Percentiles rank a stretch among this genome's conserved stretches.
Evolutionary conservation across 192 early-diverging fungal species (phyloP).

Genomic region (Kappamyces sp.): DNA sequence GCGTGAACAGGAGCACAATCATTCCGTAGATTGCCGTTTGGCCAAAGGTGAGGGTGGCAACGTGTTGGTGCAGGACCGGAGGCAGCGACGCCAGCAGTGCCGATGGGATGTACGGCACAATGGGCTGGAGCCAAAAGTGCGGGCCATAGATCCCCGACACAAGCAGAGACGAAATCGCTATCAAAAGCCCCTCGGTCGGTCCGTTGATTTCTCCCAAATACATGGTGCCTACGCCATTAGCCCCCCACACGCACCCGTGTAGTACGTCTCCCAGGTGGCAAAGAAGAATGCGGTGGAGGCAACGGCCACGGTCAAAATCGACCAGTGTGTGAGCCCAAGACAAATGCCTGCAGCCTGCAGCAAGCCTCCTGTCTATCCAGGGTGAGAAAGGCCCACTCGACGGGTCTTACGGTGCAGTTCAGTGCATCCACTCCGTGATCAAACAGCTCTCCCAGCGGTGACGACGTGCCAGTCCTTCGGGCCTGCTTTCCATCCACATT

Average conservation of each 20-base stretch:
- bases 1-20: conserved; percentile 37
- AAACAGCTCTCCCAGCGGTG: conserved; percentile 91
- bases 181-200: conserved; percentile 76
- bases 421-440: conserved; percentile 77
- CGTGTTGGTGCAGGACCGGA: conserved; percentile 29
- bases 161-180: conserved; percentile 59
- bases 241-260: conserved; percentile 74
- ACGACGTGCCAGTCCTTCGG: conserved; percentile 74
- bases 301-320: conserved; percentile 53
- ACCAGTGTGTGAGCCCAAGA: conserved; percentile 63
- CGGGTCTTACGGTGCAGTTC: conserved; percentile 65
- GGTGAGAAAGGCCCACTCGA: background rate
- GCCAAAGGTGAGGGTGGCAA: conserved; percentile 28
- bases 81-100: conserved; percentile 28
- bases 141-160: conserved; percentile 66
- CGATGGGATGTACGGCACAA: conserved; percentile 23
- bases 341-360: conserved; percentile 69
- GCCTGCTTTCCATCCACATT: conserved; percentile 97
- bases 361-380: conserved; percentile 32
- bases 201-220: conserved; percentile 81
- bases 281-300: conserved; percentile 74
- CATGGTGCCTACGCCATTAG: conserved; percentile 78
- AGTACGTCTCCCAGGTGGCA: conserved; percentile 87
- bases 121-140: conserved; percentile 26
- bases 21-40: conserved; percentile 23